These are phyloP conservation scores for Agarophyton chilense DNA, from an alignment of 23 red algal species.

Conservation along the genomic window DNA sequence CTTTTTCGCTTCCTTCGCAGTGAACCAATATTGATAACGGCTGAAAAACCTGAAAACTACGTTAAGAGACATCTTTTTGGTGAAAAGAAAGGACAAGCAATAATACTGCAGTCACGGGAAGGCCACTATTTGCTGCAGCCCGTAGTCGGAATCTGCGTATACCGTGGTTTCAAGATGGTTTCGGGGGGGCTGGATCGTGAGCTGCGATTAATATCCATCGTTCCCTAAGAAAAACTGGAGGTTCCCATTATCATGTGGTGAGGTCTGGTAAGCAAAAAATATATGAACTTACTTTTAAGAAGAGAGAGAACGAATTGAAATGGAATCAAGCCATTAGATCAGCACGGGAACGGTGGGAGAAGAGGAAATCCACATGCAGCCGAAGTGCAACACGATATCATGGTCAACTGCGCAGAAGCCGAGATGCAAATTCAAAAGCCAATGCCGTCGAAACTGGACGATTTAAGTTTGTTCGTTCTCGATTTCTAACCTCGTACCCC, in stretches of 20 bases:
- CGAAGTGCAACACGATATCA: too few species aligned
- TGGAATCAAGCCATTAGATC: background rate
- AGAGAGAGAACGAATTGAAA: slow-evolving; percentile 17
- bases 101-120: slow-evolving; percentile 75
- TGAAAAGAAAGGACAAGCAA: slow-evolving; percentile 27
- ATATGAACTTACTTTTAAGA: slow-evolving; percentile 38
- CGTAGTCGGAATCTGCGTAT: slow-evolving; percentile 72
- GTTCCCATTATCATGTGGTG: slow-evolving; percentile 61
- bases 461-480: too few species aligned
- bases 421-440: too few species aligned
- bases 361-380: slow-evolving; percentile 32
- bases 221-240: slow-evolving; percentile 68
- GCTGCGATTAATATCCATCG: slow-evolving; percentile 71
- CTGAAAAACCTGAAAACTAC: slow-evolving; percentile 81
- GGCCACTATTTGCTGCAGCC: slow-evolving; percentile 77
- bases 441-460: too few species aligned
- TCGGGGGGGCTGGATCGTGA: slow-evolving; percentile 81
- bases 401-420: too few species aligned
- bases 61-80: slow-evolving; percentile 91
- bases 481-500: too few species aligned
- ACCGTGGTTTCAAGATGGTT: slow-evolving; percentile 85
- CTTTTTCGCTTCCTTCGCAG: slow-evolving; percentile 57
- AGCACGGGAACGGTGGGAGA: background rate
- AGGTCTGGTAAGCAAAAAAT: background rate
- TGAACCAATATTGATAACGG: slow-evolving; percentile 81